Base-by-base conservation (phyloP, 2,329 filamentous ascomycete species). In the Stachybotrys chartarum region DNA sequence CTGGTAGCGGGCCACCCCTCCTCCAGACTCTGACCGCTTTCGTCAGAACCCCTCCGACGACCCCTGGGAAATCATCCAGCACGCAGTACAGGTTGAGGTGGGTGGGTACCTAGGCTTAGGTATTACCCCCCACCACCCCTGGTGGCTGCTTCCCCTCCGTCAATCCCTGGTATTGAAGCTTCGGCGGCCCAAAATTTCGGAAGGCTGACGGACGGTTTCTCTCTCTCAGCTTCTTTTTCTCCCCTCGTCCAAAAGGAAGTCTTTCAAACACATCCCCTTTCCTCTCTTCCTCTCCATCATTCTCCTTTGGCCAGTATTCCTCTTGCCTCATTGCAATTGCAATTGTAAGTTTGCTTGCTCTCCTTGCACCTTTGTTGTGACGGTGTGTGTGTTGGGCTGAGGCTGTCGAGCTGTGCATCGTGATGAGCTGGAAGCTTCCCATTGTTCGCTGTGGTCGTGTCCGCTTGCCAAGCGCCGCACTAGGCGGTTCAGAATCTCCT, bases 111-210 rank as follows among this genome's bases (percentile, higher is more conserved):
- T 17, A n/a, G 18, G 45, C 45, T 47, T 24, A 47, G 16, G 45
- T 47, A 47, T 47, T 47, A 47, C 45, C 45, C 45, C 45, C 45
- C 45, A 47, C 45, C 45, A 47, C 45, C 45, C 30, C 30, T 12
- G 18, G 30, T 32, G 59, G 35, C 31, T 51, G 16, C 45, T 24
- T 47, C 45, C 48, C 48, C 24, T 51, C 49, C 16, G 24, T 51
- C 10, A 31, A 32, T 16, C 54, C 53, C 57, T 55, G 54, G 55
- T 54, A 55, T 56, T 55, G 45, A 59, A 65, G 63, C 63, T 65
- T 65, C 63, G 61, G 61, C 65, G 45, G 45, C 45, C 45, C 18
- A 47, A 47, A 47, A 65, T 65, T 65, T 65, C 58, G 62, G 58
- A 61, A 63, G 60, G 55, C 56, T 57, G 59, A 61, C 58, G 57